Evolutionary conservation across 306 rosid genomes (phyloP).

Genomic region (Prunus mira): DNA sequence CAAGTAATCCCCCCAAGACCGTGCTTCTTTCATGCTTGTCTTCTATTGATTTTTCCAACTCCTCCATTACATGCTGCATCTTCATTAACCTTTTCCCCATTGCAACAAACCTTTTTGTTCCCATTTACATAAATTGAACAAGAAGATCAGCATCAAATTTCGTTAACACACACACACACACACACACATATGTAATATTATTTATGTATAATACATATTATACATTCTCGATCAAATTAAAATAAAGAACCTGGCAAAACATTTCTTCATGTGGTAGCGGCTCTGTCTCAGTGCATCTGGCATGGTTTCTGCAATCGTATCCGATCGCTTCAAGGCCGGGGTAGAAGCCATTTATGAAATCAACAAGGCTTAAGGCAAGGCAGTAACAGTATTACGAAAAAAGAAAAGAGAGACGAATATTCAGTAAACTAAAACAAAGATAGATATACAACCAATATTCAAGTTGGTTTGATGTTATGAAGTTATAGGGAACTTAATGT

Average conservation of each 20-base stretch:
- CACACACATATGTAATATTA: too few species aligned
- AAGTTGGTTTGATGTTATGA: conserved; percentile 4
- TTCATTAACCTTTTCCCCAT: conserved; percentile 42
- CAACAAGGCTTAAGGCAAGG: not conserved
- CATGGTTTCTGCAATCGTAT: conserved; percentile 69
- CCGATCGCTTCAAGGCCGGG: conserved; percentile 47
- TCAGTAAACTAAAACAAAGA: not conserved
- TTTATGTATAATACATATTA: not conserved
- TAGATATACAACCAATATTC: conserved; percentile 10
- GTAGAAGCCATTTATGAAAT: conserved; percentile 48
- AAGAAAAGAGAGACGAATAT: too few species aligned
- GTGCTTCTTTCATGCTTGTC: conserved; percentile 35
- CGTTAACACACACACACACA: not conserved
- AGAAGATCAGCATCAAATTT: not conserved
- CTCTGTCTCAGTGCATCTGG: conserved; percentile 71
- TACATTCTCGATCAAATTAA: not conserved
- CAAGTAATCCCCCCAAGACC: conserved; percentile 44
- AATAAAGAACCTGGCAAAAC: conserved; percentile 56
- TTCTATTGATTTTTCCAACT: conserved; percentile 35
- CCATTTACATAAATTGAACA: not conserved
- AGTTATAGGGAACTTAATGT: not conserved
- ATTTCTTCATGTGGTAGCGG: conserved; percentile 68
- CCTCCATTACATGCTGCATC: conserved; percentile 31
- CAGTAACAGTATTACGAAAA: too few species aligned
- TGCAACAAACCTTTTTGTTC: conserved; percentile 36